These are phyloP conservation scores for Galerina marginata DNA, from an alignment of 768 basidiomycete species.

Conservation along the genomic window DNA sequence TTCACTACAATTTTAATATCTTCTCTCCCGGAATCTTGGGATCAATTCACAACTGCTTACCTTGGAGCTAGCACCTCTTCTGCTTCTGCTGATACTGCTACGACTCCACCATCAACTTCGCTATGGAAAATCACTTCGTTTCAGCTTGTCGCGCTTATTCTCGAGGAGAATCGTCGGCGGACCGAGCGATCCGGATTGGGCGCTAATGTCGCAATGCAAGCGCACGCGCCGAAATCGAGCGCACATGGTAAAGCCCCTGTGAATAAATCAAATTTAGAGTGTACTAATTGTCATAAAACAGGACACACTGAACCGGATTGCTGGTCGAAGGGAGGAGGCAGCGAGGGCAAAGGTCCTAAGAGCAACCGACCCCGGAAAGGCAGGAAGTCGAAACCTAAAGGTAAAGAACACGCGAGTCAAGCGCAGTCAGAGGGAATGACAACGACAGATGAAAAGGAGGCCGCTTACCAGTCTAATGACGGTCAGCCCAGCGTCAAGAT, in stretches of 20 bases:
- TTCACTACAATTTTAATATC: conserved; percentile 29
- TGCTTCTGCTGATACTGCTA: conserved; percentile 10
- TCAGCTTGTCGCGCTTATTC: background rate
- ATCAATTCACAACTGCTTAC: conserved; percentile 25
- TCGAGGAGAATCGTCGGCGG: conserved; percentile 29
- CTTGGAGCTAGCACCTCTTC: conserved; percentile 18
- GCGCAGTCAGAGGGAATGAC: background rate
- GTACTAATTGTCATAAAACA: conserved; percentile 32
- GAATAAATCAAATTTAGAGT: conserved; percentile 14
- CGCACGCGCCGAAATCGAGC: background rate
- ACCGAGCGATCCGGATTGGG: conserved; percentile 7
- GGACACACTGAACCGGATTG: conserved; percentile 24
- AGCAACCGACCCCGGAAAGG: background rate
- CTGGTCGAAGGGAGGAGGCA: conserved; percentile 29
- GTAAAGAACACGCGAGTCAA: background rate
- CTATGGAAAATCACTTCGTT: background rate
- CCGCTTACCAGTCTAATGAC: background rate
- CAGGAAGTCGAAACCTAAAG: conserved; percentile 8
- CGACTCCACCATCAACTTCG: conserved; percentile 17
- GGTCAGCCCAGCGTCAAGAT: background rate
- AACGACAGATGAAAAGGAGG: background rate
- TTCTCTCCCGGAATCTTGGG: conserved; percentile 30
- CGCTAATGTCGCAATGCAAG: no score
- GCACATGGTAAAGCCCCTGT: conserved; percentile 14
- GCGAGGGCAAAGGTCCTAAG: conserved; percentile 33